phyloP scores from a whole-genome alignment of 2,329 filamentous ascomycete species.

The Fusarium poae region DNA sequence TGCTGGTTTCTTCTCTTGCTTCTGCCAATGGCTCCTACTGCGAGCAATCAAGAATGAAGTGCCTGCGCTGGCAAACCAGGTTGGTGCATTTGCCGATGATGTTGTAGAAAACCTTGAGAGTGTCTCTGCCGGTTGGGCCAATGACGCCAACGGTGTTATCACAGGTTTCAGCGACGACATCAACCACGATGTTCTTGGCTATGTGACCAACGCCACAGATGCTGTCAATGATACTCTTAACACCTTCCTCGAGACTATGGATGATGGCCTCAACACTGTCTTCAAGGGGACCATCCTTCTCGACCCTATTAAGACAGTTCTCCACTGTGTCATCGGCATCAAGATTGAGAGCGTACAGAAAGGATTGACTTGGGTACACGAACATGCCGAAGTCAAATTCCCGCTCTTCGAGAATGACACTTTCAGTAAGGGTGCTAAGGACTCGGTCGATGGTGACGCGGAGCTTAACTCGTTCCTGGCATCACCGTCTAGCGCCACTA shows the following conservation, averaged over 20 bases:
- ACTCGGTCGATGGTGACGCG: conserved; percentile 69
- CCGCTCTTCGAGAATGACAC: conserved; percentile 83
- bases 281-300: conserved; percentile 88
- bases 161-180: conserved; percentile 78
- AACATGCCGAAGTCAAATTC: conserved; percentile 86
- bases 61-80: conserved; percentile 78
- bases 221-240: conserved; percentile 90
- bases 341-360: conserved; percentile 88
- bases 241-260: conserved; percentile 82
- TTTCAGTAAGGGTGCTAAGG: conserved; percentile 82
- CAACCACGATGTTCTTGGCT: conserved; percentile 87
- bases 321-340: conserved; percentile 88
- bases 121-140: conserved; percentile 81
- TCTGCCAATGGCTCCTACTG: conserved; percentile 86
- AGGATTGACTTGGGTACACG: conserved; percentile 92
- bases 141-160: conserved; percentile 80
- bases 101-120: conserved; percentile 80
- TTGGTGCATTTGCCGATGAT: conserved; percentile 82
- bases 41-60: conserved; percentile 79
- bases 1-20: conserved; percentile 83
- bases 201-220: conserved; percentile 85
- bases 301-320: conserved; percentile 80
- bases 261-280: conserved; percentile 76
- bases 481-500: conserved; percentile 78
- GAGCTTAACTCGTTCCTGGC: conserved; percentile 79